A percentile compares a stretch with the other conserved stretches of the same genome.
Evolutionary conservation across 352 stramenopile genomes (phyloP).

Genomic region (Globisporangium alternatum): DNA sequence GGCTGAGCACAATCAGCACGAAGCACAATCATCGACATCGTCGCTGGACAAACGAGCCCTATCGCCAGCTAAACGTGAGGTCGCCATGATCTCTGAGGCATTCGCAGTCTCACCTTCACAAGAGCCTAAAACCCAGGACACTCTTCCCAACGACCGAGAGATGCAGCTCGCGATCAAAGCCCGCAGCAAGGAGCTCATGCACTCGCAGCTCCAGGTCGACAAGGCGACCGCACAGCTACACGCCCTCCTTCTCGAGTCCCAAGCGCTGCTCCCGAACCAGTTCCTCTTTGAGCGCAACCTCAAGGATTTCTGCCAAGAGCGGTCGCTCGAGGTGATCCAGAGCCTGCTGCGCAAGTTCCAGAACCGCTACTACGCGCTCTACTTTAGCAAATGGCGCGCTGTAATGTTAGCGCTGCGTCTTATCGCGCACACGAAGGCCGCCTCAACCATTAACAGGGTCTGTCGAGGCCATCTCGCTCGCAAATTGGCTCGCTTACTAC

Average conservation of each 20-base stretch:
- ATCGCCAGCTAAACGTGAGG: neutral
- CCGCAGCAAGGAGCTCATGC: slow-evolving; percentile 21
- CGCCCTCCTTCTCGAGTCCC: slow-evolving; percentile 25
- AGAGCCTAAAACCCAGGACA: neutral
- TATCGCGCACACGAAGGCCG: slow-evolving; percentile 30
- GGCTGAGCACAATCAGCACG: neutral
- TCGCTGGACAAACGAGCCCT: neutral
- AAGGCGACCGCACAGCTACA: slow-evolving; percentile 24
- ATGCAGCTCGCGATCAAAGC: slow-evolving; percentile 27
- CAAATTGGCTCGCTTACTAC: slow-evolving; percentile 25
- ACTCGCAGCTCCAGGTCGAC: slow-evolving; percentile 22
- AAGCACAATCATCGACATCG: neutral
- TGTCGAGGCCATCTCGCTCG: slow-evolving; percentile 39
- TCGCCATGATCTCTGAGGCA: neutral
- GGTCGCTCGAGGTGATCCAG: slow-evolving; percentile 40
- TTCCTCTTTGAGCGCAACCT: slow-evolving; percentile 68
- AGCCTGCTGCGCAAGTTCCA: slow-evolving; percentile 42
- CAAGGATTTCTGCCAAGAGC: slow-evolving; percentile 33
- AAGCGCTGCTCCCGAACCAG: slow-evolving; percentile 38
- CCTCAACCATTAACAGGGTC: slow-evolving; percentile 31
- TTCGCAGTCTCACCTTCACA: neutral
- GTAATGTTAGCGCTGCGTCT: slow-evolving; percentile 22
- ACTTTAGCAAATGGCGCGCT: slow-evolving; percentile 34
- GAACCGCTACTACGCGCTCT: slow-evolving; percentile 52
- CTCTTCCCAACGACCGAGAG: slow-evolving; percentile 1